Evolutionary conservation across 768 basidiomycete genomes (phyloP).

Genomic region (Pleurotus eryngii): DNA sequence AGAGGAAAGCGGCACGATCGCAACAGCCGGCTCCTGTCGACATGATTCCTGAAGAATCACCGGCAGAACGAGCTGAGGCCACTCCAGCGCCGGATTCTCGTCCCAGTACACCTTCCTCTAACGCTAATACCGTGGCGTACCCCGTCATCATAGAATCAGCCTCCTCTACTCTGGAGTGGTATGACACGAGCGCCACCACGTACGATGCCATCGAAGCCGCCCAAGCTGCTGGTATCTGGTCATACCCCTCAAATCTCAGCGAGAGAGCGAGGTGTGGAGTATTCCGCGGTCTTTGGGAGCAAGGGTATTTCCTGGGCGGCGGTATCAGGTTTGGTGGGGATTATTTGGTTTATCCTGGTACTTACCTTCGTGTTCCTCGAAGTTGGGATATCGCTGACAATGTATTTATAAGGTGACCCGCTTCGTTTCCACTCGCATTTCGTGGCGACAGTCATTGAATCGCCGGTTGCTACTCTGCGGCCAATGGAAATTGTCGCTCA

Average conservation of each 20-base stretch:
- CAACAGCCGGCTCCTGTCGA: slow-evolving; percentile 7
- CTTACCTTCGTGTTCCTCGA: slow-evolving; percentile 17
- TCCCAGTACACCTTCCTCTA: neutral
- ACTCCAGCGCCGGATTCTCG: neutral
- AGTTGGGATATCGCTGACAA: neutral
- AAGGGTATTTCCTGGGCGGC: slow-evolving; percentile 83
- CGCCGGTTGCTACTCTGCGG: slow-evolving; percentile 52
- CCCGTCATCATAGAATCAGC: slow-evolving; percentile 66
- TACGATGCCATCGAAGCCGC: slow-evolving; percentile 62
- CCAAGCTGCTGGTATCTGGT: slow-evolving; percentile 69
- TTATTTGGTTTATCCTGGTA: slow-evolving; percentile 94
- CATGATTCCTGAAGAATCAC: slow-evolving; percentile 5
- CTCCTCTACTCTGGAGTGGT: slow-evolving; percentile 70
- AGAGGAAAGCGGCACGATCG: slow-evolving; percentile 25
- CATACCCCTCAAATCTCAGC: slow-evolving; percentile 58
- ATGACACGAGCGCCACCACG: slow-evolving; percentile 37
- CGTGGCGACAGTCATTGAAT: slow-evolving; percentile 75
- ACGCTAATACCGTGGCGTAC: slow-evolving; percentile 26
- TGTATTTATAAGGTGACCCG: slow-evolving; percentile 67
- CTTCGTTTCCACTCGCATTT: slow-evolving; percentile 97
- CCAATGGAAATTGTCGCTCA: slow-evolving; percentile 97
- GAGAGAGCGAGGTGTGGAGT: slow-evolving; percentile 79
- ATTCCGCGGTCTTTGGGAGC: slow-evolving; percentile 77
- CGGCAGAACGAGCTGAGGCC: neutral
- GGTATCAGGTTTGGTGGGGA: slow-evolving; percentile 96